A percentile compares a stretch with the other conserved stretches of the same genome.
phyloP scores from a whole-genome alignment of 2,329 filamentous ascomycete genomes.

The Seiridium unicorne region DNA sequence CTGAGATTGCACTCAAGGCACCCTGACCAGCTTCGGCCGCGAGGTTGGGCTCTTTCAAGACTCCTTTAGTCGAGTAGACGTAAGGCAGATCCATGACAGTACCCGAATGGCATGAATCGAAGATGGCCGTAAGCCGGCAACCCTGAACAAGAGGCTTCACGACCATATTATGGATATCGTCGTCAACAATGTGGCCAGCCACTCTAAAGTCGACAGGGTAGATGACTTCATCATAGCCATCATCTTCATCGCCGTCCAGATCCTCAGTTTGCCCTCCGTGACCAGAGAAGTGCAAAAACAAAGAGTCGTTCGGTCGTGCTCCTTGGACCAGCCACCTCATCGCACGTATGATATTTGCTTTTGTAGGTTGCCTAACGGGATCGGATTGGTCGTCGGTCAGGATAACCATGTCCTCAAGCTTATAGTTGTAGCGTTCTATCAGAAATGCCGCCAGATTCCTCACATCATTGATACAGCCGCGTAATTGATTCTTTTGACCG shows the following conservation, averaged over 20 bases:
- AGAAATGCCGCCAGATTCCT: slow-evolving; percentile 74
- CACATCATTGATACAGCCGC: slow-evolving; percentile 79
- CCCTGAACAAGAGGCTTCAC: slow-evolving; percentile 54
- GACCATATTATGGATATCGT: slow-evolving; percentile 79
- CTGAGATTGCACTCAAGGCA: slow-evolving; percentile 57
- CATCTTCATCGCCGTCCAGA: slow-evolving; percentile 75
- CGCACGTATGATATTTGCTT: slow-evolving; percentile 3
- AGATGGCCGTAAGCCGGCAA: slow-evolving; percentile 60
- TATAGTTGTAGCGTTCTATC: slow-evolving; percentile 66
- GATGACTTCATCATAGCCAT: slow-evolving; percentile 81
- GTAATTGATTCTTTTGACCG: slow-evolving; percentile 67
- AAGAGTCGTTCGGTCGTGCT: slow-evolving; percentile 70
- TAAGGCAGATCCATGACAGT: slow-evolving; percentile 67
- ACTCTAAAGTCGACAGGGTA: slow-evolving; percentile 80
- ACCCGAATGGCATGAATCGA: slow-evolving; percentile 67
- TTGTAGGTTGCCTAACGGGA: neutral
- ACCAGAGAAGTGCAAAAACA: slow-evolving; percentile 62
- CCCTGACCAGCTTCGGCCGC: slow-evolving; percentile 67
- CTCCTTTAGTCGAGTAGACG: slow-evolving; percentile 67
- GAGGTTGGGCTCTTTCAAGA: slow-evolving; percentile 67
- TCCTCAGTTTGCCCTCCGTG: slow-evolving; percentile 80
- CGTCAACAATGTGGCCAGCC: slow-evolving; percentile 79
- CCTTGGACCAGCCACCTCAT: slow-evolving; percentile 72
- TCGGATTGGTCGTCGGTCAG: slow-evolving; percentile 64
- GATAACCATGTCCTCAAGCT: slow-evolving; percentile 76